A percentile compares a stretch with the other conserved stretches of the same genome.
phyloP scores from a whole-genome alignment of 768 basidiomycete genomes.

The Trametes punicea region DNA sequence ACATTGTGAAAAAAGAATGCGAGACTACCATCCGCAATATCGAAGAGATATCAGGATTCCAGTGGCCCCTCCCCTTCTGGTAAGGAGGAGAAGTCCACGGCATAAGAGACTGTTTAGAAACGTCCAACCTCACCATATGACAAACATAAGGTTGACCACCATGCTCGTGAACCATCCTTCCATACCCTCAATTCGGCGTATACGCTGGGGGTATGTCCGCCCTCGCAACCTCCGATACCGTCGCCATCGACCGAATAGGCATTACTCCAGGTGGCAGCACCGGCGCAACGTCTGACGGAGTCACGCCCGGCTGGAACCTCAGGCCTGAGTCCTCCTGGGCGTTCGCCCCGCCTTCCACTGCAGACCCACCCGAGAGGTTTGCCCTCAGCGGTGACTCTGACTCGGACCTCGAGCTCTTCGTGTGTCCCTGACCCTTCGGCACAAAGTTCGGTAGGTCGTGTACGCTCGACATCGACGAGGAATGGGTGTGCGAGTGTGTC shows the following conservation, averaged over 20 bases:
- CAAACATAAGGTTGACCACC: too few species aligned
- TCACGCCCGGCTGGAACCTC: conserved; percentile 6
- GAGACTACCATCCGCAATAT: too few species aligned
- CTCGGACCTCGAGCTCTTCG: background rate
- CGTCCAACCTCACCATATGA: too few species aligned
- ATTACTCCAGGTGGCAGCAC: background rate
- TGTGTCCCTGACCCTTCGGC: background rate
- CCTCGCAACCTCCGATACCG: conserved; percentile 11
- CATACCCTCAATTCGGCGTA: background rate
- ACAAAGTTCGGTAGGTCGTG: background rate
- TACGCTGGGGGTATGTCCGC: conserved; percentile 11
- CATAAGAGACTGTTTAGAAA: too few species aligned
- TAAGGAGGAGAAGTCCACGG: too few species aligned
- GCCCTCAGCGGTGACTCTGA: background rate
- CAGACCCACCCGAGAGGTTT: background rate
- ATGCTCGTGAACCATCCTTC: background rate
- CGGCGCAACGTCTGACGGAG: conserved; percentile 10
- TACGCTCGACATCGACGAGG: background rate
- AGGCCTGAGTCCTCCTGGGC: conserved; percentile 9
- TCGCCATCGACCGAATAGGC: background rate
- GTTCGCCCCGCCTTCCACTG: background rate
- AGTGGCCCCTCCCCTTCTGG: too few species aligned
- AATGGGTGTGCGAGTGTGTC: background rate
- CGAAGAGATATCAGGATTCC: too few species aligned
- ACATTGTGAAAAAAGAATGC: too few species aligned